Conservation (phyloP, 495 filamentous ascomycete species). For the Delitschia confertaspora region DNA sequence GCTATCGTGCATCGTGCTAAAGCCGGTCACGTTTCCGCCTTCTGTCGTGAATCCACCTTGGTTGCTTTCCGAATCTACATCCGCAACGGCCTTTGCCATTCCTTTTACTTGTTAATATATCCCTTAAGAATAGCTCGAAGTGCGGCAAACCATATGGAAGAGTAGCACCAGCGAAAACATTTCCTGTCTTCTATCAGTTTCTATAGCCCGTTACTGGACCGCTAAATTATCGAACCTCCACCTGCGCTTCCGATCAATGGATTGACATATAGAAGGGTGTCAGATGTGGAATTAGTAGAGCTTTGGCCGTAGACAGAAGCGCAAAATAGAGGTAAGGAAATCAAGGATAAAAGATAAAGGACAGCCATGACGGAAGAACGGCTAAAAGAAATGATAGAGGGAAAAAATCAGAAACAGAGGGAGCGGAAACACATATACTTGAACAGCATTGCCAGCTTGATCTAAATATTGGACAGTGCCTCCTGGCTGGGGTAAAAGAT, state of each 20-base stretch:
- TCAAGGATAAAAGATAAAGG: background rate
- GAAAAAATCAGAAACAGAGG: background rate
- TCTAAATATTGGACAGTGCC: no score
- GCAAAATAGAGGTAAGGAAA: slow-evolving; percentile 7
- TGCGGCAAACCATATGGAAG: slow-evolving; percentile 46
- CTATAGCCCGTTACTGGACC: background rate
- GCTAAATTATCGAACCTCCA: slow-evolving; percentile 31
- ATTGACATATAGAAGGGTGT: slow-evolving; percentile 30
- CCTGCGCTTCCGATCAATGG: slow-evolving; percentile 34
- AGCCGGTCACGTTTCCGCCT: slow-evolving; percentile 52
- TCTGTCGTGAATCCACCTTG: slow-evolving; percentile 62
- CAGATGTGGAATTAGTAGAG: slow-evolving; percentile 2
- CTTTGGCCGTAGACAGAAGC: slow-evolving; percentile 8
- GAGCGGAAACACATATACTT: background rate
- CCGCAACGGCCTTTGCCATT: slow-evolving; percentile 71
- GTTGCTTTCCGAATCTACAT: slow-evolving; percentile 56
- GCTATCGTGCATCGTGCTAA: slow-evolving; percentile 62
- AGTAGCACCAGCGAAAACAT: slow-evolving; percentile 68
- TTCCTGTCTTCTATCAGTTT: slow-evolving; percentile 36
- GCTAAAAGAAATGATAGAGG: slow-evolving; percentile 1
- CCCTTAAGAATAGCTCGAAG: background rate
- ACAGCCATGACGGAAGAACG: background rate
- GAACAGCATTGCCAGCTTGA: no score
- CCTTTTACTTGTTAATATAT: slow-evolving; percentile 29
- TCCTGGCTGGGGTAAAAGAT: no score